Base-by-base conservation (phyloP, 2,329 filamentous ascomycete species). In the Hymenoscyphus fructigenus region DNA sequence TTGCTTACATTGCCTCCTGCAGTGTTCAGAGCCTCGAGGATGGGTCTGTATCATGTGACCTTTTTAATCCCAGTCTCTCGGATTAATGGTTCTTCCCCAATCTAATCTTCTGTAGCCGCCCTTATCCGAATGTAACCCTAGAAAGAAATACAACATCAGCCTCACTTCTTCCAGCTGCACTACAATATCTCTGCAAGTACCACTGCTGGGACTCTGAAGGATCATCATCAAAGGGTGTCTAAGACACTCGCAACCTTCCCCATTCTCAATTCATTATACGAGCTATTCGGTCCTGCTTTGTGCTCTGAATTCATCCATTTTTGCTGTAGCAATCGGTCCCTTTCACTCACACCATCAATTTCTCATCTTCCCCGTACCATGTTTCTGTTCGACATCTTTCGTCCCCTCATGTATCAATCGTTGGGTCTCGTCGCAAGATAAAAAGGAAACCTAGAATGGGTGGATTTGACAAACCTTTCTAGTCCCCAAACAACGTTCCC, bases 401-500 rank as follows among this genome's bases (percentile, higher is more conserved):
- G 14, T 29, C 20, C 14, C 26, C 28, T 57, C 53, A 57, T 57
- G 53, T 57, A 57, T 23, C 53, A 57, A 34, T 23, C 20, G 53
- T 29, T 57, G 53, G 53, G 17, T 57, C 26, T 10, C 29, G 26
- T 32, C 12, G 34, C 29, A n/a, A 32, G 56, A 59, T 41, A 59
- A 38, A 20, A 41, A 59, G 32, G n/a, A 44, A 59, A 26, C 36
- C 10, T 41, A 41, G 7, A 50, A 47, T 47, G 41, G 12, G 41
- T 47, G 44, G 34, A 36, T 36, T 47, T 50, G 44, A 50, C 36
- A 23, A 23, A 41, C 9, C 20, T 44, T 26, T 38, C n/a, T 12
- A 20, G 14, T 15, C 26, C 14, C 23, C 32, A 23, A 41, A 44
- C 60, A 63, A 63, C 61, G 61, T 63, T 63, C 61, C 61, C 44